Base-by-base conservation (phyloP, 2,329 filamentous ascomycete genomes). In the Curvularia verruculosa region DNA sequence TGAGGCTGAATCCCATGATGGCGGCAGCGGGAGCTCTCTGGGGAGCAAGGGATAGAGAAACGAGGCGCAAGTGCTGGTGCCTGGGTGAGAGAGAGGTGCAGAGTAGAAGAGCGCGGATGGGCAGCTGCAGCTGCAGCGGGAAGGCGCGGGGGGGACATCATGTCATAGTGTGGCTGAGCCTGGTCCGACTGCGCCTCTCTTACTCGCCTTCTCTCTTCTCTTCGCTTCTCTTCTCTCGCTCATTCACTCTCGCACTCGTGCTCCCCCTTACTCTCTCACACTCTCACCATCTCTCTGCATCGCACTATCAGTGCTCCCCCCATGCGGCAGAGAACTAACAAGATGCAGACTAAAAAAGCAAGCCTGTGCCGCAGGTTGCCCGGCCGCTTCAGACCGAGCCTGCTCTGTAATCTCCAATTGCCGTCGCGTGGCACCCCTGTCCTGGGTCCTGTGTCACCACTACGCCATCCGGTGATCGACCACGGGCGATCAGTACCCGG, bases 1-100 rank as follows among this genome's bases (percentile, higher is more conserved):
- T 83, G 71, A 84, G 76, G 62, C 80, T 78, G 54, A 80, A 67
- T 29, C 77, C 76, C 80, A 82, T 82, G 29, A 24, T 51, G 58
- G 37, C 36, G 50, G 23, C n/a, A 5, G 26, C n/a, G n/a, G 34
- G 13, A 39, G 39, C n/a, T 36, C 28, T 39, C 21, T 13, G 44
- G 39, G 40, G 43, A 29, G 39, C 39, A 15, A 15, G 5, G 10
- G 43, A 3, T 3, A 45, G 4, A 9, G 4, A 19, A 45, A 19
- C 10, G 26, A 44, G 9, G 23, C 24, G 24, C 23, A 19, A 40
- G 37, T 26, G 7, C n/a, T 18, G 41, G 24, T 6, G 40, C 18
- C 6, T 15, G 23, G 8, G 41, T 28, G 41, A 6, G 23, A 4
- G 41, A 18, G 41, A 6, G 23, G 51, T 26, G 53, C 46, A 8